These are phyloP conservation scores for Samsoniella hepiali DNA, from an alignment of 2,329 filamentous ascomycete species.

Conservation along the genomic window DNA sequence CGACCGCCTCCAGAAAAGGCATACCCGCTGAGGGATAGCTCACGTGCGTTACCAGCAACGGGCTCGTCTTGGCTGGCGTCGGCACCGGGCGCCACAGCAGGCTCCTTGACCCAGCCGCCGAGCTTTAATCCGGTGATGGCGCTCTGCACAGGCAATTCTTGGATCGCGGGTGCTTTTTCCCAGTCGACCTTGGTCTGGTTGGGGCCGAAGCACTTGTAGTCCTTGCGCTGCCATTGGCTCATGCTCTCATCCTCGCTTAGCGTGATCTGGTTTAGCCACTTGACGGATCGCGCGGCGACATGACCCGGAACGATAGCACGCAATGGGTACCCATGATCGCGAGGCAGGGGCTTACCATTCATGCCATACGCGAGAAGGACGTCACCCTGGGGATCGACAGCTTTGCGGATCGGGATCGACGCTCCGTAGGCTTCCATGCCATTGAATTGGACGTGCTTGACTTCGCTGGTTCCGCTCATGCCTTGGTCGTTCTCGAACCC, in stretches of 20 bases:
- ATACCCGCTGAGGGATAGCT: constrained; percentile 54
- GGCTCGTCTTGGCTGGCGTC: not conserved
- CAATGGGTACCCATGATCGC: constrained; percentile 65
- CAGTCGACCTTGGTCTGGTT: constrained; percentile 60
- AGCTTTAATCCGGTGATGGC: constrained; percentile 56
- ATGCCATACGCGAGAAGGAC: constrained; percentile 65
- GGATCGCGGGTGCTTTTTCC: constrained; percentile 61
- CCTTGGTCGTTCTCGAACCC: constrained; percentile 45
- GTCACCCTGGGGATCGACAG: constrained; percentile 58
- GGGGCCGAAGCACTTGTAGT: constrained; percentile 68
- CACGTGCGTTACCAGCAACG: constrained; percentile 19
- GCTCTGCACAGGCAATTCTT: constrained; percentile 66
- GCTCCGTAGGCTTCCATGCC: constrained; percentile 60
- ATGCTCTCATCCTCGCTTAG: constrained; percentile 64
- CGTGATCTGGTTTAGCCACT: constrained; percentile 64
- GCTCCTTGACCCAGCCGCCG: constrained; percentile 32
- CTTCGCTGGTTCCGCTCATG: constrained; percentile 35
- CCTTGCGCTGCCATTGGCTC: constrained; percentile 62
- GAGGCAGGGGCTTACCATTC: constrained; percentile 61
- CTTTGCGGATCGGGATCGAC: constrained; percentile 58
- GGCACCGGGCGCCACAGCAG: not conserved
- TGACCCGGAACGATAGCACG: constrained; percentile 61
- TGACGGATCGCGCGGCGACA: constrained; percentile 65
- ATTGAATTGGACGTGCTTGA: constrained; percentile 55
- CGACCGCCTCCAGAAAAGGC: constrained; percentile 67